phyloP scores from a whole-genome alignment of 176 grass and related monocot species.

The Oryza meridionalis region DNA sequence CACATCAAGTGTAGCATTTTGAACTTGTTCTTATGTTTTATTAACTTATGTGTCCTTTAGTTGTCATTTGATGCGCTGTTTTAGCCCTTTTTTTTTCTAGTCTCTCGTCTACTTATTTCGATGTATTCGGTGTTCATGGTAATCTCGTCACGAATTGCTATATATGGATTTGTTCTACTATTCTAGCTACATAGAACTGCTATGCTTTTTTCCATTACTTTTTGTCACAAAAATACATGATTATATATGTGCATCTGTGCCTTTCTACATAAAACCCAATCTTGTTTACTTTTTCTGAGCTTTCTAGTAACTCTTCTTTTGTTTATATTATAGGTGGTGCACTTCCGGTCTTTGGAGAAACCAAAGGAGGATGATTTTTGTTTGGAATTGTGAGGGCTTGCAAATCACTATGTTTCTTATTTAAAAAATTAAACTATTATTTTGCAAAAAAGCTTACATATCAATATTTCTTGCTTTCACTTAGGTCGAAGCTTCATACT shows the following conservation, averaged over 20 bases:
- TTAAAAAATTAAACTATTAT: not conserved
- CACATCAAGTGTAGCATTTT: slow-evolving; percentile 28
- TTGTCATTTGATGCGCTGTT: slow-evolving; percentile 4
- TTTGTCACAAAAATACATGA: slow-evolving; percentile 8
- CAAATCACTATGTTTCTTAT: slow-evolving; percentile 4
- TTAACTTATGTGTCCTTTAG: not conserved
- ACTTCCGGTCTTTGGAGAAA: slow-evolving; percentile 89
- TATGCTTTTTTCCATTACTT: slow-evolving; percentile 14
- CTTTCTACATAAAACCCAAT: slow-evolving; percentile 21
- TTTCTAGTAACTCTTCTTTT: slow-evolving; percentile 11
- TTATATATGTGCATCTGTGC: slow-evolving; percentile 9
- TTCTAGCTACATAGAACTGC: not conserved
- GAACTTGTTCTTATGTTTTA: slow-evolving; percentile 17
- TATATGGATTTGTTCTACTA: slow-evolving; percentile 8
- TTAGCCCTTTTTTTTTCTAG: not conserved
- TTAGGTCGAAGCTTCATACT: slow-evolving; percentile 85
- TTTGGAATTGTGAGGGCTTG: slow-evolving; percentile 78
- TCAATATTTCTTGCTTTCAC: slow-evolving; percentile 35
- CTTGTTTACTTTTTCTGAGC: slow-evolving; percentile 11
- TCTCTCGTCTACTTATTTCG: slow-evolving; percentile 24
- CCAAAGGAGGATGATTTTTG: slow-evolving; percentile 96
- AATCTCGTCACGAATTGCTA: slow-evolving; percentile 12
- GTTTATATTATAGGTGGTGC: slow-evolving; percentile 69
- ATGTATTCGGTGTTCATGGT: slow-evolving; percentile 24
- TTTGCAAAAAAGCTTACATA: slow-evolving; percentile 26